Evolutionary conservation across 2,329 filamentous ascomycete species (phyloP).

Genomic region (Coleophoma crateriformis): DNA sequence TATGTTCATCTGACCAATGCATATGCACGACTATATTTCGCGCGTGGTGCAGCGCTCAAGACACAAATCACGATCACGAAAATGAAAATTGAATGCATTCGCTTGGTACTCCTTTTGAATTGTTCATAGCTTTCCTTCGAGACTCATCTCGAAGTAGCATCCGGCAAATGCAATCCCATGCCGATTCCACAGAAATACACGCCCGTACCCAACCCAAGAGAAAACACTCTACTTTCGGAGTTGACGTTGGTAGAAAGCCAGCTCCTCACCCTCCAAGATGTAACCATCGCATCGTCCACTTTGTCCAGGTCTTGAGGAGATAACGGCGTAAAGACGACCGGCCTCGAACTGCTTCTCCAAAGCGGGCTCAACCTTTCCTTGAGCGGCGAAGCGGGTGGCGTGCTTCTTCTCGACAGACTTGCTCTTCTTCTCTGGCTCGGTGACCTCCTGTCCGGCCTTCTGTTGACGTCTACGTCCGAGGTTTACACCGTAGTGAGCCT

Average conservation of each 20-base stretch:
- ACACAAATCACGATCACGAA: neutral
- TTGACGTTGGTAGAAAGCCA: constrained; percentile 99
- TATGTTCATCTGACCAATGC: no score
- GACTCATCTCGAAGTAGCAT: constrained; percentile 14
- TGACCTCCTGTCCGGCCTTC: constrained; percentile 48
- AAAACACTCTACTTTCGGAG: constrained; percentile 81
- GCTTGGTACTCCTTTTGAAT: constrained; percentile 22
- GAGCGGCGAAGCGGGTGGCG: constrained; percentile 71
- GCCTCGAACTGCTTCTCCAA: constrained; percentile 99
- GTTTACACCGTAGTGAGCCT: constrained; percentile 94
- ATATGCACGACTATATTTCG: neutral
- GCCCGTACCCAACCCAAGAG: constrained; percentile 18
- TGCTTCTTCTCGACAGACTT: constrained; percentile 97
- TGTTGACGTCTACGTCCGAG: constrained; percentile 89
- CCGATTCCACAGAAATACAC: constrained; percentile 26
- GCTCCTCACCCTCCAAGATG: constrained; percentile 98
- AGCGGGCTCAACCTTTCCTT: constrained; percentile 87
- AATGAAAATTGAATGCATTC: neutral
- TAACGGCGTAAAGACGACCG: constrained; percentile 90
- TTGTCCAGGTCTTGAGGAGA: constrained; percentile 92
- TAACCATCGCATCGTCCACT: constrained; percentile 95
- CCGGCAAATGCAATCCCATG: constrained; percentile 23
- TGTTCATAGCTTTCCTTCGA: constrained; percentile 16
- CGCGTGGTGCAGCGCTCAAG: neutral
- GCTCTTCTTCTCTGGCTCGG: constrained; percentile 76